phyloP scores from a whole-genome alignment of 2,329 filamentous ascomycete genomes.

The Coniochaeta sp. region DNA sequence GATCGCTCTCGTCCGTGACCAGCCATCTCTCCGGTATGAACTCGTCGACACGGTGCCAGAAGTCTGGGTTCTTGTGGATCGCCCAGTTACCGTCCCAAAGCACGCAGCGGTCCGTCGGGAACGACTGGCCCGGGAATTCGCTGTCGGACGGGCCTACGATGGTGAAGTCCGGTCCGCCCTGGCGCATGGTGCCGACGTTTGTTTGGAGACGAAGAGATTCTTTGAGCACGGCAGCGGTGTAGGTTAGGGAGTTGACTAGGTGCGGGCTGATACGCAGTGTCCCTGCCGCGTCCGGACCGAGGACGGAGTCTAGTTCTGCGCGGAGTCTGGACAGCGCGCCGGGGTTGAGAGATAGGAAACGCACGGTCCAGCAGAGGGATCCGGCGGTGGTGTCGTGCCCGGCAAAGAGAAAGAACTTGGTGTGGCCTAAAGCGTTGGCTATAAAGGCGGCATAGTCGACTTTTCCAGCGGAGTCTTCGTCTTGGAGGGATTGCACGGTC shows the following conservation, averaged over 20 bases:
- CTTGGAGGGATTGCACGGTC: not conserved
- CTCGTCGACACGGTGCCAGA: slow-evolving; percentile 22
- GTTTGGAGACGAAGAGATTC: slow-evolving; percentile 26
- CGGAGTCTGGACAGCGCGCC: slow-evolving; percentile 14
- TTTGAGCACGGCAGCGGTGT: slow-evolving; percentile 28
- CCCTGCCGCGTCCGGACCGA: slow-evolving; percentile 26
- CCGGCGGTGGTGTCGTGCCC: slow-evolving; percentile 13
- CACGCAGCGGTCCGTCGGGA: slow-evolving; percentile 18
- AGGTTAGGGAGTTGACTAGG: slow-evolving; percentile 24
- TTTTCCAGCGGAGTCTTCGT: not conserved
- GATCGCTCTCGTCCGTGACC: slow-evolving; percentile 9
- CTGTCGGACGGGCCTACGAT: slow-evolving; percentile 11
- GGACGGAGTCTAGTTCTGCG: slow-evolving; percentile 29
- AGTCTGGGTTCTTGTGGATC: slow-evolving; percentile 15
- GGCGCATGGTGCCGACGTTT: slow-evolving; percentile 16
- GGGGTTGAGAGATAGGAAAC: slow-evolving; percentile 13
- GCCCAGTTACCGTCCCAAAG: slow-evolving; percentile 16
- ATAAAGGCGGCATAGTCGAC: not conserved
- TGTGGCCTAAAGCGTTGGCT: not conserved
- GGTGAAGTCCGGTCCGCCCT: slow-evolving; percentile 11
- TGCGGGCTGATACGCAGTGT: slow-evolving; percentile 10
- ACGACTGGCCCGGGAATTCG: slow-evolving; percentile 11
- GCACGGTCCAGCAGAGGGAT: slow-evolving; percentile 7
- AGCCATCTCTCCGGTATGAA: slow-evolving; percentile 28
- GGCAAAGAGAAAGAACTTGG: slow-evolving; percentile 2